Base-by-base conservation (phyloP, 2,329 filamentous ascomycete genomes). In the Tympanopsis confertula region DNA sequence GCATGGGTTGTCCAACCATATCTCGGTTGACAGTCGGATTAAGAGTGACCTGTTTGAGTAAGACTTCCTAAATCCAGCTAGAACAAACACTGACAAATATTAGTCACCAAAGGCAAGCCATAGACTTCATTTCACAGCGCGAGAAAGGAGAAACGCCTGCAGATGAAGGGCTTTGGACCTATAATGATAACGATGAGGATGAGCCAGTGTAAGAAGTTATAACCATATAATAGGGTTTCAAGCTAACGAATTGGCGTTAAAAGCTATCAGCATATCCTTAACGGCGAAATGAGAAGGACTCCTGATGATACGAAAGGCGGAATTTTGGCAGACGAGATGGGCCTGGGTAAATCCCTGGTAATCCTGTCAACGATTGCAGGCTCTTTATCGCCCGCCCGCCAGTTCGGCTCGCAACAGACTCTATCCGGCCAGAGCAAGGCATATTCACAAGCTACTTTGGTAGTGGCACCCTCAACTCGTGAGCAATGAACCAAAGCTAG, bases 301-400 rank as follows among this genome's bases (percentile, higher is more conserved):
- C 35, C n/a, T n/a, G 41, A 36, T 24, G 41, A 43, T 18, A 13
- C 37, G 3, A 38, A 33, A 26, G 43, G 41, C 4, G 43, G 43
- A n/a, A 43, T 44, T 5, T 36, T 43, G 28, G 43, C 43, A 32
- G 43, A 44, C 29, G 43, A 38, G 22, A 44, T 44, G 43, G 43
- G 43, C 2, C 19, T 44, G 17, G 43, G 43, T 5, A 45, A 45
- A 32, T 35, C 41, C 5, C 35, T 43, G 4, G 36, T 42, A 5
- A 39, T 39, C 2, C 20, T 43, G 19, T 39, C 39, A 17, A 36
- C 35, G 14, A 41, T 43, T 7, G 37, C 38, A n/a, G 24, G 39
- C 13, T 39, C 42, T 13, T 5, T 41, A 5, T 26, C 38, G n/a
- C 35, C 37, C 18, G 35, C 42, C 3, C 13, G 19, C 13, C 18